Conservation (phyloP, 441 rosid species). For the Viola pubescens region DNA sequence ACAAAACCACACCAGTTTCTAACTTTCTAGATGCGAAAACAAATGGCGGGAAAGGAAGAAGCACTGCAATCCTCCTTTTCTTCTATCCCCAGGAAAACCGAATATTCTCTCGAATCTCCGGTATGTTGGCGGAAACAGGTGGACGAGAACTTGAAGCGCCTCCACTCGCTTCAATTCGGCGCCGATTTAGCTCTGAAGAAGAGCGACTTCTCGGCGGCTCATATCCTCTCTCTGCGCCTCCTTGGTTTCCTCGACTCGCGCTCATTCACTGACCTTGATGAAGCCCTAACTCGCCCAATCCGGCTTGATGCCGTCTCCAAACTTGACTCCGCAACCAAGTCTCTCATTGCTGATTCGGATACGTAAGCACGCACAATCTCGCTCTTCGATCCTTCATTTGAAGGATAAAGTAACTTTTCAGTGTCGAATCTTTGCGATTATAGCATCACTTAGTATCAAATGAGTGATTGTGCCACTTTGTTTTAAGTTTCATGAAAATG, state of each 20-base stretch:
- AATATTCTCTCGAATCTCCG: slow-evolving; percentile 1
- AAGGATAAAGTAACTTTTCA: slow-evolving; percentile 2
- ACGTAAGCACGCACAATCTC: slow-evolving; percentile 35
- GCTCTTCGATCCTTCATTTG: background rate
- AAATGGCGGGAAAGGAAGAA: background rate
- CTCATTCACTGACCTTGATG: slow-evolving; percentile 45
- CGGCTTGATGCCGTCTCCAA: slow-evolving; percentile 57
- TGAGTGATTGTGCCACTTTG: background rate
- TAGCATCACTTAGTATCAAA: too few species aligned
- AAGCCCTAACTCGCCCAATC: slow-evolving; percentile 51
- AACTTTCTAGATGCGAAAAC: too few species aligned
- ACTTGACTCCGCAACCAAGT: slow-evolving; percentile 49
- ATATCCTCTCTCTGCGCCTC: slow-evolving; percentile 67
- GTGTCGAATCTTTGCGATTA: too few species aligned
- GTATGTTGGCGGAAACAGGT: slow-evolving; percentile 62
- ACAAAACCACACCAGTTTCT: too few species aligned
- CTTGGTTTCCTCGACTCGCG: slow-evolving; percentile 85
- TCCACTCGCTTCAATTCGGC: slow-evolving; percentile 77
- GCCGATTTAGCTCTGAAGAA: slow-evolving; percentile 61
- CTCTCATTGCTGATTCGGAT: slow-evolving; percentile 60
- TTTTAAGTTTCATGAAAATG: background rate
- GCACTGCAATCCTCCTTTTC: background rate
- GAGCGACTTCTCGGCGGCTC: slow-evolving; percentile 63
- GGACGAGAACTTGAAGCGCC: slow-evolving; percentile 74
- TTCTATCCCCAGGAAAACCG: background rate